Conservation (phyloP, 495 filamentous ascomycete genomes). For the Podospora appendiculata region DNA sequence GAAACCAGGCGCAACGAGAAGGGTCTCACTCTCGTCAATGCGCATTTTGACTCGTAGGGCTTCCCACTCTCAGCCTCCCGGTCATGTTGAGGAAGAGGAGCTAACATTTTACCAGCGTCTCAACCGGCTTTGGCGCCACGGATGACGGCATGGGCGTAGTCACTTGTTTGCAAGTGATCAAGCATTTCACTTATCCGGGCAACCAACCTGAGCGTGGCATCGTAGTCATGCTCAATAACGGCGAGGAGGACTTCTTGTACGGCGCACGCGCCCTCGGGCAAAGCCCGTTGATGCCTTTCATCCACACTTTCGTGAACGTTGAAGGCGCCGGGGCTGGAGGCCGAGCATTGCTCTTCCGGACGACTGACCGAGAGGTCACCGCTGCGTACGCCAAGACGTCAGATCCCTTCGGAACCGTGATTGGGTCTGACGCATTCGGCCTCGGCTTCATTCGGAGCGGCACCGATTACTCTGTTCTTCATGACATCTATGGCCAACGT, state of each 20-base stretch:
- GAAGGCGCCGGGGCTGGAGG: constrained; percentile 94
- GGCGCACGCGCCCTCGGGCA: constrained; percentile 81
- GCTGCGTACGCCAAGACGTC: constrained; percentile 60
- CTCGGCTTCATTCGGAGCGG: constrained; percentile 68
- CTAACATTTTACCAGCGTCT: constrained; percentile 51
- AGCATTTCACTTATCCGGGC: constrained; percentile 73
- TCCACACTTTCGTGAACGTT: constrained; percentile 84
- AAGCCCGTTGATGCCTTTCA: constrained; percentile 67
- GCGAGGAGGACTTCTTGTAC: constrained; percentile 89
- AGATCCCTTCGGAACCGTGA: constrained; percentile 76
- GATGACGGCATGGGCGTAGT: constrained; percentile 90
- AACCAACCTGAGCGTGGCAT: constrained; percentile 72
- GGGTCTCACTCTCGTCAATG: constrained; percentile 83
- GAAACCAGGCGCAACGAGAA: constrained; percentile 44
- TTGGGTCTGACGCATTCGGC: constrained; percentile 77
- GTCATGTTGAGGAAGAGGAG: not conserved
- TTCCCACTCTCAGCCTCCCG: not conserved
- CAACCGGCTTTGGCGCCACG: constrained; percentile 81
- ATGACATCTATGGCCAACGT: constrained; percentile 70
- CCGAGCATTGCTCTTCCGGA: constrained; percentile 77
- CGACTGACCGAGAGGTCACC: constrained; percentile 82
- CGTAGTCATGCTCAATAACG: constrained; percentile 86
- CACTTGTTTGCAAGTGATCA: constrained; percentile 77
- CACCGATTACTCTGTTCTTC: constrained; percentile 86
- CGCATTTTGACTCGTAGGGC: constrained; percentile 71